phyloP scores from a whole-genome alignment of 2,329 filamentous ascomycete genomes.

The Rhinocladiella mackenziei region DNA sequence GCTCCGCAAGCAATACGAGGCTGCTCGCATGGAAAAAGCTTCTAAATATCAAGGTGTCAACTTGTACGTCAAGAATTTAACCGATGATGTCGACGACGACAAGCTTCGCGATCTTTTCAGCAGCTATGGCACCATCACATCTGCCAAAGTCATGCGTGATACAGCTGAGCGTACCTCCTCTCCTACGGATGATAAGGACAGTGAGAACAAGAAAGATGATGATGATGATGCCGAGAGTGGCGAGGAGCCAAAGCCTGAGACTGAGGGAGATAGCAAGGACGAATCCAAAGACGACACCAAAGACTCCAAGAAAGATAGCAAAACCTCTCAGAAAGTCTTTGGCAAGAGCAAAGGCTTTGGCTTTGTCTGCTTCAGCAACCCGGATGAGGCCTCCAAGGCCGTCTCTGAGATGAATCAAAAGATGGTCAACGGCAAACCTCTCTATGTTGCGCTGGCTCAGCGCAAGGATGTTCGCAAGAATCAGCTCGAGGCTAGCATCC shows the following conservation, averaged over 20 bases:
- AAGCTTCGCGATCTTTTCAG: constrained; percentile 93
- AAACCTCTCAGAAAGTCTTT: constrained; percentile 61
- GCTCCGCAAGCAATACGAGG: constrained; percentile 97
- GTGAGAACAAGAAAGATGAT: constrained; percentile 53
- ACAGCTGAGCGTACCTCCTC: constrained; percentile 46
- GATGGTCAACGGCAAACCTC: constrained; percentile 94
- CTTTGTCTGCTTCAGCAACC: constrained; percentile 99
- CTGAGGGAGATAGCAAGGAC: constrained; percentile 40
- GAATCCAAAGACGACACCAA: constrained; percentile 49
- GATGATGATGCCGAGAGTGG: constrained; percentile 50
- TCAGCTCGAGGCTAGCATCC: constrained; percentile 97
- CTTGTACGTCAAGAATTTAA: constrained; percentile 98
- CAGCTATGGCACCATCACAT: constrained; percentile 91
- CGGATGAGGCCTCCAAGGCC: constrained; percentile 97
- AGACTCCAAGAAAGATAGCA: constrained; percentile 52
- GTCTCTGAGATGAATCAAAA: constrained; percentile 99
- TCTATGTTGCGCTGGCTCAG: constrained; percentile 96
- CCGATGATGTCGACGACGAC: constrained; percentile 95
- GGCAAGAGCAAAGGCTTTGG: constrained; percentile 99
- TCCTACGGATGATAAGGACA: constrained; percentile 45
- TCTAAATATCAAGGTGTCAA: constrained; percentile 99
- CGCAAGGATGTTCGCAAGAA: constrained; percentile 99
- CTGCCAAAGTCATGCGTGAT: constrained; percentile 98
- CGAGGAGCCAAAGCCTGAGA: constrained; percentile 47
- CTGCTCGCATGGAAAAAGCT: constrained; percentile 94